Evolutionary conservation across 148 eudicot species (phyloP).

Genomic region (Linanthus parryae): DNA sequence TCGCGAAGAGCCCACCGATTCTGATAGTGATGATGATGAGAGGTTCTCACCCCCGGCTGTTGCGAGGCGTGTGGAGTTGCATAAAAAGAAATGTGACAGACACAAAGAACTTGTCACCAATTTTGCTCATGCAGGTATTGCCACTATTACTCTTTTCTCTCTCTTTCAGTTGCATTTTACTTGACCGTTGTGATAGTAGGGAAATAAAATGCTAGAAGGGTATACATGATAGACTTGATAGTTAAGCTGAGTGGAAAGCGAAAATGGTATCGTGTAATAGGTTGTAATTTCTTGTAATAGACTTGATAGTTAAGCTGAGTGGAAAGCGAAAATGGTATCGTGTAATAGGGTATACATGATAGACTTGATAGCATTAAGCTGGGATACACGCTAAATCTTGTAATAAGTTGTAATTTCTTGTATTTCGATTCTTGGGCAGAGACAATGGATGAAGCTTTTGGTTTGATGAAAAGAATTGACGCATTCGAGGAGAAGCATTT

Average conservation of each 20-base stretch:
- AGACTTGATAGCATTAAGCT: too few relatives aligned
- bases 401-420: too few relatives aligned
- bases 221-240: not conserved
- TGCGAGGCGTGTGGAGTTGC: slow-evolving; percentile 16
- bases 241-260: too few relatives aligned
- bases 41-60: slow-evolving; percentile 25
- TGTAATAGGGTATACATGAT: too few relatives aligned
- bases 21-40: slow-evolving; percentile 56
- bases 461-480: slow-evolving; percentile 64
- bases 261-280: too few relatives aligned
- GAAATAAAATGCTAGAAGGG: not conserved
- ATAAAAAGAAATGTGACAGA: slow-evolving; percentile 41
- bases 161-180: not conserved
- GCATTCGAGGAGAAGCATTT: slow-evolving; percentile 76
- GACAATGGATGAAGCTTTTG: slow-evolving; percentile 57
- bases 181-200: not conserved
- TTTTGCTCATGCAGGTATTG: slow-evolving; percentile 45
- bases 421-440: slow-evolving; percentile 31
- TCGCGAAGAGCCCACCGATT: slow-evolving; percentile 49
- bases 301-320: too few relatives aligned
- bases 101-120: slow-evolving; percentile 49
- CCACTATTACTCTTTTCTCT: not conserved
- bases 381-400: too few relatives aligned
- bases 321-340: too few relatives aligned
- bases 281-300: too few relatives aligned